Conservation (phyloP, 164 flowering plant species). For the Aristolochia californica region DNA sequence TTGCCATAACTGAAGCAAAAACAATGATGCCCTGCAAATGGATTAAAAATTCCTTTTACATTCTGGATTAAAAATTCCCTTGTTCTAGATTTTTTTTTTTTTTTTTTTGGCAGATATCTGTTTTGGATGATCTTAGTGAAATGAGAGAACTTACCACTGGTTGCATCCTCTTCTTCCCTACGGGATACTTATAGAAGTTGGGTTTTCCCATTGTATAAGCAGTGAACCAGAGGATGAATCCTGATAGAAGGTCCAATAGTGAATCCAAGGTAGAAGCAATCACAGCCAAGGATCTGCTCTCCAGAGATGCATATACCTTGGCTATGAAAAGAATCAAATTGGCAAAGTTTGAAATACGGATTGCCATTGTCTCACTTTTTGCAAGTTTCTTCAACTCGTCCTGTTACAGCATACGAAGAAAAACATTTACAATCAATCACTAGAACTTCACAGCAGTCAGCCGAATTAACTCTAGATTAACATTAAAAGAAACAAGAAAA, state of each 20-base stretch:
- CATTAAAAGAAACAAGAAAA: too few relatives aligned
- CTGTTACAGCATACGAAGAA: slow-evolving; percentile 16
- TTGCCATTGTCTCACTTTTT: slow-evolving; percentile 48
- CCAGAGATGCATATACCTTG: slow-evolving; percentile 65
- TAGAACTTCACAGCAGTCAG: background rate
- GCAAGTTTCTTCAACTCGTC: slow-evolving; percentile 65
- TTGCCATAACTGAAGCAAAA: slow-evolving; percentile 79
- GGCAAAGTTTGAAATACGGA: slow-evolving; percentile 45
- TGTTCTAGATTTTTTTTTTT: too few relatives aligned
- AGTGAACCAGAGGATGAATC: slow-evolving; percentile 84
- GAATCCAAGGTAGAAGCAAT: slow-evolving; percentile 86
- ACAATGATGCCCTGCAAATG: slow-evolving; percentile 61
- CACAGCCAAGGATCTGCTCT: slow-evolving; percentile 82
- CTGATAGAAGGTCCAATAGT: slow-evolving; percentile 70
- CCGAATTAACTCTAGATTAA: too few relatives aligned
- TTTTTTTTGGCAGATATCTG: too few relatives aligned
- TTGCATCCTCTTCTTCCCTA: slow-evolving; percentile 83
- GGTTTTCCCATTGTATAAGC: slow-evolving; percentile 67
- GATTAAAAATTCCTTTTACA: background rate
- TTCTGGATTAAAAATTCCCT: too few relatives aligned
- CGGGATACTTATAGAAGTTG: slow-evolving; percentile 58
- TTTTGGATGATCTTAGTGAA: too few relatives aligned
- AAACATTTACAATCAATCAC: background rate
- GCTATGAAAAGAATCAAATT: slow-evolving; percentile 62
- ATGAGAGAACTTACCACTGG: slow-evolving; percentile 51